Percentiles rank a stretch among this genome's conserved stretches.
Evolutionary conservation across 2,329 filamentous ascomycete species (phyloP).

Genomic region (Podosphaera xanthii): DNA sequence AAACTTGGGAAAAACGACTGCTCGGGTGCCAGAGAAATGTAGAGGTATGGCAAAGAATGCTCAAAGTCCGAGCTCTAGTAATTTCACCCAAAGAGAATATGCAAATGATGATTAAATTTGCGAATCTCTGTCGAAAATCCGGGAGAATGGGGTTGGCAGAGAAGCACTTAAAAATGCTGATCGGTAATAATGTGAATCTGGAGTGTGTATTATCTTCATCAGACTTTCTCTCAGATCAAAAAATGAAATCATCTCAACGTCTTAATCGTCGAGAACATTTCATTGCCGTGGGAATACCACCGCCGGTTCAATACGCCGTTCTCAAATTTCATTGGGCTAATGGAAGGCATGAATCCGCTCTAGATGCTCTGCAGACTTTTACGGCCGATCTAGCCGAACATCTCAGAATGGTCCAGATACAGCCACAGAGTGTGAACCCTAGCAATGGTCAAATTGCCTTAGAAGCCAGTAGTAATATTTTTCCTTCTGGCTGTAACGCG

Average conservation of each 20-base stretch:
- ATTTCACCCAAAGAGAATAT: conserved; percentile 83
- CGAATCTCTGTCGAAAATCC: conserved; percentile 92
- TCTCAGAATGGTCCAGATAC: conserved; percentile 12
- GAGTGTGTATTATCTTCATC: conserved; percentile 31
- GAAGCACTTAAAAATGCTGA: conserved; percentile 79
- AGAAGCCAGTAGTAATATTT: background rate
- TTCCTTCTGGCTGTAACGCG: background rate
- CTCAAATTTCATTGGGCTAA: conserved; percentile 93
- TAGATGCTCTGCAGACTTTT: conserved; percentile 34
- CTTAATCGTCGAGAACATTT: conserved; percentile 3
- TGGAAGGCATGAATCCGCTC: conserved; percentile 41
- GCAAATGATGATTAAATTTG: conserved; percentile 99
- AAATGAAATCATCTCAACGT: background rate
- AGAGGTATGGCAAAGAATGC: conserved; percentile 95
- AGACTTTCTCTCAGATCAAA: conserved; percentile 15
- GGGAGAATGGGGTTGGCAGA: conserved; percentile 85
- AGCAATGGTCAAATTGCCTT: conserved; percentile 16
- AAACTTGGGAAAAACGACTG: conserved; percentile 86
- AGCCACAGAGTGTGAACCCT: conserved; percentile 12
- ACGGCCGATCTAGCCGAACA: conserved; percentile 31
- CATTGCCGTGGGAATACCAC: conserved; percentile 17
- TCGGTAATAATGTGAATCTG: conserved; percentile 44
- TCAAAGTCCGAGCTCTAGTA: conserved; percentile 80
- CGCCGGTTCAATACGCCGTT: conserved; percentile 84
- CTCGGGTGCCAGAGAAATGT: conserved; percentile 92